Percentiles rank a stretch among this genome's conserved stretches.
Conservation (phyloP, 75 land plant species). For the Cunninghamia lanceolata region DNA sequence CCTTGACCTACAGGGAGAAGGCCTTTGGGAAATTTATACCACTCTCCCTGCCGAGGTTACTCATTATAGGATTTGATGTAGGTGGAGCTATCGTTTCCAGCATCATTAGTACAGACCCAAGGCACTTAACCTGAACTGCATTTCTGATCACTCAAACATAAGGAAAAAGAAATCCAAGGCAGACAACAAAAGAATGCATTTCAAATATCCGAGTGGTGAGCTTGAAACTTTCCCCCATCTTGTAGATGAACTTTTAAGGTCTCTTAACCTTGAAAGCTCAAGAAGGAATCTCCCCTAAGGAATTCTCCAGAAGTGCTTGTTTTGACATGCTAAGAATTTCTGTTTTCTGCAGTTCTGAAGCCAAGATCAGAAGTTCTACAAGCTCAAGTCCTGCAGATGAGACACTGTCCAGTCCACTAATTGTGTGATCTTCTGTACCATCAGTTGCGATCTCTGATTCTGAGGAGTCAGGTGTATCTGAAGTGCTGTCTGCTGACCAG, state of each 20-base stretch:
- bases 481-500: slow-evolving; percentile 57
- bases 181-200: background rate
- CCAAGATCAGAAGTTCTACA: slow-evolving; percentile 66
- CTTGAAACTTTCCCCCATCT: background rate
- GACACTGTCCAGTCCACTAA: slow-evolving; percentile 41
- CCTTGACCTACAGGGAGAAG: background rate
- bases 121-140: background rate
- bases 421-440: slow-evolving; percentile 18
- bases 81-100: background rate
- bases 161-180: background rate
- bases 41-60: background rate
- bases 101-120: background rate
- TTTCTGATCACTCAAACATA: background rate
- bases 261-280: slow-evolving; percentile 1
- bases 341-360: slow-evolving; percentile 46
- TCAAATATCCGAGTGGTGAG: background rate
- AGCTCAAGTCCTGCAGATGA: slow-evolving; percentile 75
- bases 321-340: background rate
- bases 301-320: slow-evolving; percentile 8
- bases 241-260: background rate
- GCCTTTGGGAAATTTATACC: background rate
- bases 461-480: background rate
- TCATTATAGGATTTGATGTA: slow-evolving; percentile 1
- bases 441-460: slow-evolving; percentile 12
- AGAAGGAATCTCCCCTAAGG: background rate